phyloP scores from a whole-genome alignment of 108 stramenopile genomes.

The Cylindrotheca fusiformis region DNA sequence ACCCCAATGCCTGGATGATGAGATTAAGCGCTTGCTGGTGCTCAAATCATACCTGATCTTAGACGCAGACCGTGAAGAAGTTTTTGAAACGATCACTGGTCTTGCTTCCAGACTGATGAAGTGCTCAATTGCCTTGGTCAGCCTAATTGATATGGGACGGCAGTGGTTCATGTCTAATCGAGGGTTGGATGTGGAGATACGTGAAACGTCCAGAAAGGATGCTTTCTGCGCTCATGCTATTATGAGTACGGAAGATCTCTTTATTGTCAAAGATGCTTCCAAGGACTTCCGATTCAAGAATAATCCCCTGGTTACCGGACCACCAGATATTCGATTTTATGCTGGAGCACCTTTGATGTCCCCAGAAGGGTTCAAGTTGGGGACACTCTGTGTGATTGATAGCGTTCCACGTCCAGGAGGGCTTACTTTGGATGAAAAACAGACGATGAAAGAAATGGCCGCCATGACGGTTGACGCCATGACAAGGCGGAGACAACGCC shows the following conservation, averaged over 20 bases:
- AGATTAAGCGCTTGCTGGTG: constrained; percentile 39
- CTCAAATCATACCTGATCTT: constrained; percentile 50
- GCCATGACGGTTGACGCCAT: constrained; percentile 42
- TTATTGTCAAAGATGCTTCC: constrained; percentile 57
- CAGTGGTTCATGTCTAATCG: constrained; percentile 73
- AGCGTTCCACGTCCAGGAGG: constrained; percentile 37
- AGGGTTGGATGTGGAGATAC: constrained; percentile 32
- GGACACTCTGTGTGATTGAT: constrained; percentile 70
- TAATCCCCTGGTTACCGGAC: constrained; percentile 65
- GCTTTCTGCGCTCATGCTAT: constrained; percentile 78
- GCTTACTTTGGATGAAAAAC: constrained; percentile 42
- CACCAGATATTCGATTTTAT: constrained; percentile 71
- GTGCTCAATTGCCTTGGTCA: constrained; percentile 63
- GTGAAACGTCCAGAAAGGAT: constrained; percentile 53
- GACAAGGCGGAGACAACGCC: constrained; percentile 29
- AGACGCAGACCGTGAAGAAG: constrained; percentile 35
- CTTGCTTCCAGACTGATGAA: constrained; percentile 40
- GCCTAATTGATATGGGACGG: constrained; percentile 57
- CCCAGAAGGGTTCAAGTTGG: constrained; percentile 56
- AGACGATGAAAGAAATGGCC: constrained; percentile 43
- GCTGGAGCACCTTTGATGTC: constrained; percentile 59
- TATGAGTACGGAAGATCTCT: constrained; percentile 26
- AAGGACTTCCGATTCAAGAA: constrained; percentile 67
- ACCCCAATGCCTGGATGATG: constrained; percentile 27
- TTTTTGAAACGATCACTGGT: constrained; percentile 20